Base-by-base conservation (phyloP, 768 basidiomycete species). In the Jaapia argillacea region DNA sequence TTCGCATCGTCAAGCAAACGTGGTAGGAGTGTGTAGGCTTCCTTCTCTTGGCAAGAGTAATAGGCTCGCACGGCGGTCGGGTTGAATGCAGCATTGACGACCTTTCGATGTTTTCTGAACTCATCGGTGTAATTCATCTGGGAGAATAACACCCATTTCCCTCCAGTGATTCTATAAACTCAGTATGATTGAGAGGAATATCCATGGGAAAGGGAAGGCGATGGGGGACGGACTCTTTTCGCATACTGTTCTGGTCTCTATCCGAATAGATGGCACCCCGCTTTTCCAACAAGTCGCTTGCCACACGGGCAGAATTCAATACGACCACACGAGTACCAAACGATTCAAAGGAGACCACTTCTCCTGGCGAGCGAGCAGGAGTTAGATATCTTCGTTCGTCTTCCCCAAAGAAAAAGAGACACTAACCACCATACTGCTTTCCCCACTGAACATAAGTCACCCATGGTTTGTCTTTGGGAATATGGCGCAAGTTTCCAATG, bases 261-360 rank as follows among this genome's bases (percentile, higher is more conserved):
- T 38, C 37, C 10, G 37, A 38, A 38, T 38, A 38, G 37, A 38
- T 38, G 10, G 7, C 20, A 21, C 37, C 37, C 13, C 37, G 37
- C 7, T 22, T 38, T 7, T 38, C 37, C 13, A 38, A 21, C 7
- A 38, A 21, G 10, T 38, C 37, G 10, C 7, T 38, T 10, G 37
- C 20, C 12, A 21, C 37, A 10, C 22, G 10, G 20, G 21, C 10
- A 7, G 37, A 38, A 21, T 38, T 38, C 7, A 38, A 7, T 12
- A 38, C 37, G 7, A 38, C 10, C 7, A 38, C 21, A 21, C 21
- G 10, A 7, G 12, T 38, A 7, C 37, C 37, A 7, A 38, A 38
- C 10, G 21, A 38, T 22, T 38, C 21, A 22, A 38, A 10, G 37
- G 10, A 38, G 37, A 38, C 7, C 7, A 38, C 28, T 10, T 33